Base-by-base conservation (phyloP, 106 monocot genomes). In the Alisma plantagoaquatica region DNA sequence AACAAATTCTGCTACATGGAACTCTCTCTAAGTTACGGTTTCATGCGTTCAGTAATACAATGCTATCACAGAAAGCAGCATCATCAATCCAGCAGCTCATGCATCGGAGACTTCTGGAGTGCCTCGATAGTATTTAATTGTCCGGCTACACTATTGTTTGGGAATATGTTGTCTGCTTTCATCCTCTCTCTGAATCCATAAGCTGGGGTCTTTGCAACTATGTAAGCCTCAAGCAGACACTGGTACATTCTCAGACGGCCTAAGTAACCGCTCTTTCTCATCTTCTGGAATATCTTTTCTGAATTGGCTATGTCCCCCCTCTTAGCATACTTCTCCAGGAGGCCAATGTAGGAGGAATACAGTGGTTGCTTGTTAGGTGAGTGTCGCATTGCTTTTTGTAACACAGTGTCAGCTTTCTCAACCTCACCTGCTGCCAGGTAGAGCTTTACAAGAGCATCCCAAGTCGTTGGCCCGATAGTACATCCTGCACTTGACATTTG, bases 151-250 rank as follows among this genome's bases (percentile, higher is more conserved):
- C n/a, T 0, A 53, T 84, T 84, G 29, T 69, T 66, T 1, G 77
- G 83, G 27, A 66, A 70, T 7, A 80, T 28, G 18, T 72, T 72
- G 61, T 91, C 84, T 23, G 60, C 77, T 33, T 73, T 81, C 81
- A 84, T 75, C 66, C 91, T 84, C 70, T 91, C 84, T 51, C 80
- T 72, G 29, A 91, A 77, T 33, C 83, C 89, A 59, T 84, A 83
- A 23, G 84, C 80, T 20, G 84, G 74, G 53, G 29, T 48, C 32
- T 70, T 68, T 10, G 76, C 70, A 53, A 79, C 80, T 29, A 61
- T 27, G 45, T 89, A 89, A 6, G 83, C 66, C 64, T 83, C 43
- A 17, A 79, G 64, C 32, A 89, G 56, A 10, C 50, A 21, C 29
- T 59, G 49, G 33, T 80, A 83, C 46, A 66, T 72, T 12, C 4